Conservation (phyloP, 495 filamentous ascomycete genomes). For the Jackrogersella multiformis region DNA sequence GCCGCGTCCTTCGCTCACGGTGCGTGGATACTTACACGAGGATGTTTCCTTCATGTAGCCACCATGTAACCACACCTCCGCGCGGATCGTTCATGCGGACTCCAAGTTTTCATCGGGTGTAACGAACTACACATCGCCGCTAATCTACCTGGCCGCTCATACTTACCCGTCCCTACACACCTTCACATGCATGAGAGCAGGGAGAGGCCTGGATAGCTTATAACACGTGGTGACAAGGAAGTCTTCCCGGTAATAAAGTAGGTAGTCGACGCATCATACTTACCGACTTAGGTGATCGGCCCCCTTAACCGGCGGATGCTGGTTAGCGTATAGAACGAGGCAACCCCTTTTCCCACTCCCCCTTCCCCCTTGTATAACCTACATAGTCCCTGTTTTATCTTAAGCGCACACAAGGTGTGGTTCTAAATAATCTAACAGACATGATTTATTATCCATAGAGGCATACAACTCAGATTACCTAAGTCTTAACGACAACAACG, state of each 20-base stretch:
- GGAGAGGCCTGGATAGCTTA: not conserved
- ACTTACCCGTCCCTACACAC: not conserved
- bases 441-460: not conserved
- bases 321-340: not conserved
- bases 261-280: not conserved
- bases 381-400: not conserved
- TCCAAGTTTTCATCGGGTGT: not conserved
- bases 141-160: not conserved
- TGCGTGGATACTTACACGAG: not conserved
- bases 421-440: not conserved
- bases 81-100: not conserved
- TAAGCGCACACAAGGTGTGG: not conserved
- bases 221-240: slow-evolving; percentile 8
- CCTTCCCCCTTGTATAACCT: not conserved
- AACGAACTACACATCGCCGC: not conserved
- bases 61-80: not conserved
- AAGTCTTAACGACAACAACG: not conserved
- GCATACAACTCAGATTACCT: not conserved
- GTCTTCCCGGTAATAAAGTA: not conserved
- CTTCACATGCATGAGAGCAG: not conserved
- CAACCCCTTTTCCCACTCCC: slow-evolving; percentile 38
- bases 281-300: not conserved
- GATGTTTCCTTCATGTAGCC: not conserved
- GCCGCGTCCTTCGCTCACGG: not conserved
- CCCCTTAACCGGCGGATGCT: not conserved